Base-by-base conservation (phyloP, 2,329 filamentous ascomycete species). In the Pyricularia grisea region DNA sequence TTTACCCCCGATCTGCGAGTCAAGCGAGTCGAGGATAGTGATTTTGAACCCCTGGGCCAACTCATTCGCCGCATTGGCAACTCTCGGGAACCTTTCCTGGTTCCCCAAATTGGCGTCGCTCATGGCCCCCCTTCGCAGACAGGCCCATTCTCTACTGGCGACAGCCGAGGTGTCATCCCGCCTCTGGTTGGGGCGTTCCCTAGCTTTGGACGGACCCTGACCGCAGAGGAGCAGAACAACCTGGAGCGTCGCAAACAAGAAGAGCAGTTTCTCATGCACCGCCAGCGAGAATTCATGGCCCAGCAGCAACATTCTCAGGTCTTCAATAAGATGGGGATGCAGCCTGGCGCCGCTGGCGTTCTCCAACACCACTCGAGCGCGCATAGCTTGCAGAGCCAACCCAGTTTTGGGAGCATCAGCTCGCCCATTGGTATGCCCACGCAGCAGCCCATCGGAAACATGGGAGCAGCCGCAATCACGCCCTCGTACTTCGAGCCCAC, bases 171-270 rank as follows among this genome's bases (percentile, higher is more conserved):
- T 65, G 89, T 92, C 55, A 88, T 94, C 69, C 95, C 95, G 69
- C 96, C 95, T 6, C 92, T 99, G 74, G 93, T 94, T 7, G 92
- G 90, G 68, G 93, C 93, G 67, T 98, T 99, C 78, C 96, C 95
- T 0, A 97, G 92, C 76, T 99, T 98, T 77, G 95, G 95, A 6
- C 93, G 95, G 9, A 99, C 96, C 0, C 83, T 99, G 73, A 99
- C 96, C 10, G 95, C 95, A 0, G 94, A 98, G 75, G 95, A 99
- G 79, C 95, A 99, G 77, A 99, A 99, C 80, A 97, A 97, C 58
- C 83, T 99, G 1, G 95, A 99, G 81, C 88, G 95, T 68, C 87
- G 95, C 68, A 99, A 99, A 82, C 95, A 99, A 78, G 95, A 99
- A 79, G 96, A 99, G 76, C 95, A 99, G 77, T 97, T 95, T 77